Base-by-base conservation (phyloP, 164 flowering plant genomes). In the Tetrastigma voinierianum region DNA sequence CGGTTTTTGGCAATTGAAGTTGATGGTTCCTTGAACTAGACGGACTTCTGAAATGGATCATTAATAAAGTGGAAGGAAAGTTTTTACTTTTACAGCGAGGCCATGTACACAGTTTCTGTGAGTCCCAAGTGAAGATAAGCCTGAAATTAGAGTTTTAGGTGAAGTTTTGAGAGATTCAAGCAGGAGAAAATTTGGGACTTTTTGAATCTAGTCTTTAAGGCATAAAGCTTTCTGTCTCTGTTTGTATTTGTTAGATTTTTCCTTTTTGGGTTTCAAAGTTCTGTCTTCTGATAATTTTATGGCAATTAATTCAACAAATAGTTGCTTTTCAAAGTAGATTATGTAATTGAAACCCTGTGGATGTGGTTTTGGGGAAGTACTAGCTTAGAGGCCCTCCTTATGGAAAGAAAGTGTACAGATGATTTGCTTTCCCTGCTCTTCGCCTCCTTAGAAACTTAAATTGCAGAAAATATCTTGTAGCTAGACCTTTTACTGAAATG, bases 21-120 rank as follows among this genome's bases (percentile, higher is more conserved):
- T 60, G 60, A 55, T 68, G 44, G 45, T 48, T 40, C 46, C 67
- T 64, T 17, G 23, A 62, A 58, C 59, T 67, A 46, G 69, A 65
- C 58, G 19, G 47, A 46, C 61, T 74, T 68, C 68, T 74, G 66
- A 51, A 59, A 60, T 58, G 69, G 49, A 62, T 53, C 54, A 25
- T 12, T 19, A 23, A 46, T n/a, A 49, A 72, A 45, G 16, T 32
- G 43, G 54, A 13, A 58, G 53, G 18, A 55, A 61, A 54, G 40
- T 53, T 53, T 52, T 51, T 20, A 48, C 23, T 44, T 53, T 17
- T 53, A 53, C 23, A 53, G 21, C 21, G 2, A 12, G 46, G 19
- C 61, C 61, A 57, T 32, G 4, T 53, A 6, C 56, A 4, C 21
- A 19, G 18, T 53, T 14, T 11, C 8, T 18, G 56, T 52, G 56